Evolutionary conservation across 257 asterid genomes (phyloP).

Genomic region (Solanum bulbocastanum): DNA sequence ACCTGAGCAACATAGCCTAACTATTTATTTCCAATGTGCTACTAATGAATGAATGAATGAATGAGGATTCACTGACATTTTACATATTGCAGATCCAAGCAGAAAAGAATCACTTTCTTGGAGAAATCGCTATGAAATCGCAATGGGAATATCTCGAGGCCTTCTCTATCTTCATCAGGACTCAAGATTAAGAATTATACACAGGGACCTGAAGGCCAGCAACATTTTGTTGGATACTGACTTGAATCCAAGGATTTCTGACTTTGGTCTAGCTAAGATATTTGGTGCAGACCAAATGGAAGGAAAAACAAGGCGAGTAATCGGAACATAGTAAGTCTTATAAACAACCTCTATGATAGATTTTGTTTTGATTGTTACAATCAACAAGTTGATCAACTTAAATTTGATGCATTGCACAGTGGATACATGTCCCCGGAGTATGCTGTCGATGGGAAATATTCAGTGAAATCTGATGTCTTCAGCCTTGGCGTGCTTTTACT

Average conservation of each 20-base stretch:
- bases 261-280: constrained; percentile 10
- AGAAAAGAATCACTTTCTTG: constrained; percentile 5
- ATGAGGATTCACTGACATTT: background rate
- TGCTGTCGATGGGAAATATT: constrained; percentile 6
- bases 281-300: constrained; percentile 4
- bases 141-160: constrained; percentile 19
- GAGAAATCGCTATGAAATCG: constrained; percentile 11
- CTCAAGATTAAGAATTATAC: constrained; percentile 12
- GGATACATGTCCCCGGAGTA: constrained; percentile 18
- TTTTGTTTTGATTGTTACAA: no score
- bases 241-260: constrained; percentile 15
- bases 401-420: background rate
- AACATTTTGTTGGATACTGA: constrained; percentile 10
- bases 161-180: constrained; percentile 25
- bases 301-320: constrained; percentile 11
- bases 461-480: constrained; percentile 15
- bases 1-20: background rate
- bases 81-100: background rate
- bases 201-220: constrained; percentile 18
- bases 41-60: background rate
- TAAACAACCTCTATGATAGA: background rate
- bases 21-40: background rate
- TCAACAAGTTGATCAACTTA: background rate
- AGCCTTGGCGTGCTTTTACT: constrained; percentile 15
- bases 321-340: constrained; percentile 16